A percentile compares a stretch with the other conserved stretches of the same genome.
Conservation (phyloP, 1,139 yeast genomes). For the Lodderomyces metapsilosis region DNA sequence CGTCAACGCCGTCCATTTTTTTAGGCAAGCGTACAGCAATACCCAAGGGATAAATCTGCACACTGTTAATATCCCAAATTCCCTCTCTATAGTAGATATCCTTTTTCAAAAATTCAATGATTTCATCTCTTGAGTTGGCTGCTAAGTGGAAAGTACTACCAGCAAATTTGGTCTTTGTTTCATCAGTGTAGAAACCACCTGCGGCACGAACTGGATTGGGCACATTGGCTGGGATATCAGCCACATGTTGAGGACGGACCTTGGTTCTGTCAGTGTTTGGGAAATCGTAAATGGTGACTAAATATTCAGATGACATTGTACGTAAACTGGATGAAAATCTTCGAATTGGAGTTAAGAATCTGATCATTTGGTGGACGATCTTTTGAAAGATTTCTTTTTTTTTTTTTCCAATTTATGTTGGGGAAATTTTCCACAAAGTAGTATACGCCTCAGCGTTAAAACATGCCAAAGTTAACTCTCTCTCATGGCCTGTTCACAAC, state of each 20-base stretch:
- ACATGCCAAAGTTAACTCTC: too few species aligned
- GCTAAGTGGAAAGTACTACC: conserved; percentile 67
- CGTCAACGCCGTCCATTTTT: conserved; percentile 25
- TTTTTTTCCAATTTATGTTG: neutral
- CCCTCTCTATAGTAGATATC: conserved; percentile 67
- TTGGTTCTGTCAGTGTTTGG: conserved; percentile 59
- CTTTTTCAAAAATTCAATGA: conserved; percentile 57
- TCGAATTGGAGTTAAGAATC: conserved; percentile 2
- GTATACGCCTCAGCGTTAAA: too few species aligned
- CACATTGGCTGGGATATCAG: conserved; percentile 50
- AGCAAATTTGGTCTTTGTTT: conserved; percentile 54
- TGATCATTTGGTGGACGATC: neutral
- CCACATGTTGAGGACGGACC: conserved; percentile 59
- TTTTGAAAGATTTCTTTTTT: too few species aligned
- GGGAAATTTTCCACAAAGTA: too few species aligned
- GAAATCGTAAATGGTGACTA: conserved; percentile 69
- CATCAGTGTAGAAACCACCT: conserved; percentile 60
- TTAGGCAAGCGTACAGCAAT: conserved; percentile 36
- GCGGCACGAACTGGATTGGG: conserved; percentile 60
- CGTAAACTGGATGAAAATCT: conserved; percentile 8
- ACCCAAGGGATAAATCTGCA: conserved; percentile 54
- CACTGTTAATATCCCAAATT: conserved; percentile 73
- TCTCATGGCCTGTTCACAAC: too few species aligned
- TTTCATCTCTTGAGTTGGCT: conserved; percentile 64
- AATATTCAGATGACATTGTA: conserved; percentile 48